Evolutionary conservation across 1,284 basidiomycete species (phyloP), one percentile per base, ranked within the genome.

Genomic region (Abortiporus biennis): DNA sequence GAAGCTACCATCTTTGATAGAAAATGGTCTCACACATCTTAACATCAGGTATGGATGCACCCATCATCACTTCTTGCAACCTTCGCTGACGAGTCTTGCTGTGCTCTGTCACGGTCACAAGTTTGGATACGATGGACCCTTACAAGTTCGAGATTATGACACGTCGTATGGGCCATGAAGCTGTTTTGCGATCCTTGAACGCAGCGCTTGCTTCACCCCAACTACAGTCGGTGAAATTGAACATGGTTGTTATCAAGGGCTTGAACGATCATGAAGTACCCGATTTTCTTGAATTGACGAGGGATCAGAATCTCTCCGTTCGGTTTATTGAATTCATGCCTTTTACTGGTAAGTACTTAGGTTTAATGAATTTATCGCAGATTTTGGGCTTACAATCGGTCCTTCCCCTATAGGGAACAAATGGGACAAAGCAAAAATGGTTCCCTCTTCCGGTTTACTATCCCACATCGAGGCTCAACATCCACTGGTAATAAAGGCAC

Each of bases 241-340:
- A 92, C 57, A 82, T 87, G 1, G 89, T 92, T n/a, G 72, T 91
- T 21, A 70, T 92, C 49, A 79, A 80, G 55, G 85, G 78, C 6
- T 63, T 93, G 33, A 94, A 94, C 54, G 87, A 92, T 54, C 58
- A 67, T 12, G 90, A 94, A 61, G 68, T 91, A 2, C 59, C 78
- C 3, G 80, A 87, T 46, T 93, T 94, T 56, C 76, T 91, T 19
- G 76, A 82, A 49, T 68, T 92, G 60, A 90, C 88, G 3, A 77
- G 72, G 53, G 64, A 83, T 35, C 67, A 69, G 43, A 62, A 66
- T 2, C 61, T 92, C 31, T 86, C 79, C 32, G 77, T 92, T 17
- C 78, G 92, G 15, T 92, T 94, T 60, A 93, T 93, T 46, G 90
- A 92, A 61, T 93, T 91, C 58, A 93, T 94, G 92, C 91, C 91